Percentiles rank a stretch among this genome's conserved stretches.
Evolutionary conservation across 768 basidiomycete genomes (phyloP).

Genomic region (Kwoniella dendrophila): DNA sequence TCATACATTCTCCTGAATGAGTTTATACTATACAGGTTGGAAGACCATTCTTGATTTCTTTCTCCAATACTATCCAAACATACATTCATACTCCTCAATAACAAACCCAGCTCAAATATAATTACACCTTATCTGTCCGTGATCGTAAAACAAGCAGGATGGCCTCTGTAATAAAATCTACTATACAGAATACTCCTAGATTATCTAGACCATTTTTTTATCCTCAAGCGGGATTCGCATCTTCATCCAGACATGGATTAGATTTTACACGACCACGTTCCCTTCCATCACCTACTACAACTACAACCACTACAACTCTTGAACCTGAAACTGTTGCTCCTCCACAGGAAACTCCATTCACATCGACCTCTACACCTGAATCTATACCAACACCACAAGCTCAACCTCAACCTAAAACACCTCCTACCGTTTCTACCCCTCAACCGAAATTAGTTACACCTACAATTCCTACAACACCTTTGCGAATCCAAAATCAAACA

Average conservation of each 20-base stretch:
- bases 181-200: background rate
- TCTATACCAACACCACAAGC: constrained; percentile 17
- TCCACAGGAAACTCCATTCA: constrained; percentile 11
- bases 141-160: too few relatives aligned
- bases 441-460: constrained; percentile 16
- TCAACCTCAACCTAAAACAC: too few relatives aligned
- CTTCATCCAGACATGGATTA: constrained; percentile 30
- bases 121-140: too few relatives aligned
- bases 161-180: constrained; percentile 9
- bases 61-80: too few relatives aligned
- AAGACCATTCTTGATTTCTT: too few relatives aligned
- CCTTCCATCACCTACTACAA: background rate
- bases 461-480: background rate
- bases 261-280: constrained; percentile 25
- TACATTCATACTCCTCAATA: too few relatives aligned
- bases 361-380: constrained; percentile 4
- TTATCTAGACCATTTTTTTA: constrained; percentile 1
- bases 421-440: constrained; percentile 16
- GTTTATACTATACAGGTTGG: too few relatives aligned
- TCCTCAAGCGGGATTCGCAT: constrained; percentile 20
- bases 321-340: background rate
- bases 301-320: constrained; percentile 11
- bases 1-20: too few relatives aligned
- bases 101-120: too few relatives aligned
- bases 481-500: background rate